Base-by-base conservation (phyloP, 2,329 filamentous ascomycete genomes). In the Emergomyces orientalis region DNA sequence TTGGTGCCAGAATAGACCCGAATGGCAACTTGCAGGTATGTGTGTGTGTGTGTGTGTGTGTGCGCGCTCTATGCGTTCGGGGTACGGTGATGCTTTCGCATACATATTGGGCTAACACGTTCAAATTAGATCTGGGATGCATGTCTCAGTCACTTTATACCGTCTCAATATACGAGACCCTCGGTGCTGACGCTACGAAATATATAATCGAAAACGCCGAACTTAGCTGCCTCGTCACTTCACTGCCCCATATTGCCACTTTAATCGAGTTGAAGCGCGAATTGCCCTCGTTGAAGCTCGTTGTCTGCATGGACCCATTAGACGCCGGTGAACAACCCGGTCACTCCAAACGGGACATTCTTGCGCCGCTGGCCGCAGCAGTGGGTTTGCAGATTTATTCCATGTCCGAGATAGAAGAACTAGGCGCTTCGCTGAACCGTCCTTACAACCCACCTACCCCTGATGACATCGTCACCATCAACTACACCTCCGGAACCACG, bases 141-240 rank as follows among this genome's bases (percentile, higher is more conserved):
- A 86, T 90, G 78, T 94, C 91, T 14, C 94, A 97, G 76, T 85
- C 88, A 8, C 84, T 97, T 37, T 97, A 83, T 77, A 90, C 88
- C 27, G 91, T 99, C 62, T 96, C 93, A 5, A 87, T 99, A 59
- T 99, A 99, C 80, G 94, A 97, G 76, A 97, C 93, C 14, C 84
- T 99, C 5, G 93, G 93, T 11, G 88, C 93, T 14, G 90, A 96
- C 68, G 86, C 92, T 2, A 92, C 90, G 63, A 91, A 97, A 78
- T 97, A 90, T 78, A 97, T 99, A 76, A 88, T 97, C 79, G 95
- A 95, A 76, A 93, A 97, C 74, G 86, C 91, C 62, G 83, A 87
- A 65, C 79, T 97, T 63, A 76, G 82, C 63, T 90, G 87, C 70
- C 85, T 97, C 47, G 86, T 88, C 66, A 87, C 89, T 63, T 91